Percentiles rank a stretch among this genome's conserved stretches.
phyloP scores from a whole-genome alignment of 106 monocot genomes.

The Platanthera zijinensis region DNA sequence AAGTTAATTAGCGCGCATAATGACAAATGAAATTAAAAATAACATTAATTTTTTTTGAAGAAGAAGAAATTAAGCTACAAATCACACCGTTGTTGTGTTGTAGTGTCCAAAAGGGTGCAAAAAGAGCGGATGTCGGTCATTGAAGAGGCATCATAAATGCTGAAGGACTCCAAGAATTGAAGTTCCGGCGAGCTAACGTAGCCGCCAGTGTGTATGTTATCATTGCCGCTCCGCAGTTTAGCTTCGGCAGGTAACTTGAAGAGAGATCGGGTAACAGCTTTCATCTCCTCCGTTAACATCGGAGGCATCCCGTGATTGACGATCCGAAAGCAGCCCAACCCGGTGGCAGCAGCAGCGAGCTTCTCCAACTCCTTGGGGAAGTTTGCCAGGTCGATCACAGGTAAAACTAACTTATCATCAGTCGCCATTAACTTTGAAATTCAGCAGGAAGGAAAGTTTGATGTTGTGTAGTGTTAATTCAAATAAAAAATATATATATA shows the following conservation, averaged over 20 bases:
- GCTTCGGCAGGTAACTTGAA: constrained; percentile 36
- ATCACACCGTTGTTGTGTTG: constrained; percentile 22
- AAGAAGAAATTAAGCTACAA: neutral
- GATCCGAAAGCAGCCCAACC: constrained; percentile 39
- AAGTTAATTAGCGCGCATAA: too few species aligned
- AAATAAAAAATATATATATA: too few species aligned
- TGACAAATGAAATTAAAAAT: neutral
- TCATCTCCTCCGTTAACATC: constrained; percentile 35
- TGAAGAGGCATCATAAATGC: constrained; percentile 34
- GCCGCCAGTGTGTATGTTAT: constrained; percentile 37
- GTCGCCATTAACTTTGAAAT: neutral
- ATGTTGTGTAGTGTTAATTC: too few species aligned
- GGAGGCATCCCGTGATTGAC: constrained; percentile 34
- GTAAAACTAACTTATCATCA: constrained; percentile 9
- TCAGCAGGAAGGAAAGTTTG: too few species aligned
- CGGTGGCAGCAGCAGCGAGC: constrained; percentile 20
- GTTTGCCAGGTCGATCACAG: constrained; percentile 20
- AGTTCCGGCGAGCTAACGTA: constrained; percentile 27
- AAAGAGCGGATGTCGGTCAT: constrained; percentile 33
- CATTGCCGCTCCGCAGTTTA: constrained; percentile 25
- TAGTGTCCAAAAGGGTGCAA: constrained; percentile 27
- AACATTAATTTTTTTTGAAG: too few species aligned
- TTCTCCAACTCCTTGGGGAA: constrained; percentile 12
- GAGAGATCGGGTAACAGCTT: constrained; percentile 30
- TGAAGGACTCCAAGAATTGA: constrained; percentile 38